A percentile compares a stretch with the other conserved stretches of the same genome.
Evolutionary conservation across 768 basidiomycete genomes (phyloP).

Genomic region (Tricholoma bakamatsutake): DNA sequence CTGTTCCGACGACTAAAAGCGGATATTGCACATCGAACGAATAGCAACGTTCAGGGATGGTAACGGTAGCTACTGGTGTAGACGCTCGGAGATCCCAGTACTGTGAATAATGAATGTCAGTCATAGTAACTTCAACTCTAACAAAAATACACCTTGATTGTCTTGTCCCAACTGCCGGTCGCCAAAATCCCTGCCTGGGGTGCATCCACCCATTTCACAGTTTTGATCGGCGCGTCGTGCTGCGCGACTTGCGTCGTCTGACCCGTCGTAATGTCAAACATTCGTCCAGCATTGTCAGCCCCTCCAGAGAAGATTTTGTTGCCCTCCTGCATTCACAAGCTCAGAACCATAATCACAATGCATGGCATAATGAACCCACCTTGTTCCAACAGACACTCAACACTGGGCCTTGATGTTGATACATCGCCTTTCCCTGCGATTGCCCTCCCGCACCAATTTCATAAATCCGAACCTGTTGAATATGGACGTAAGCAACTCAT

Average conservation of each 20-base stretch:
- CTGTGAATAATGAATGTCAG: conserved; percentile 30
- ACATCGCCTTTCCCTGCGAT: conserved; percentile 87
- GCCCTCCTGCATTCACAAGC: conserved; percentile 58
- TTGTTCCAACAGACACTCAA: conserved; percentile 89
- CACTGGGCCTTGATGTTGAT: conserved; percentile 86
- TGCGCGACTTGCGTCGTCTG: conserved; percentile 79
- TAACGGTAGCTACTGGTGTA: conserved; percentile 71
- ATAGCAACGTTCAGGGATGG: conserved; percentile 89
- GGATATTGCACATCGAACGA: conserved; percentile 78
- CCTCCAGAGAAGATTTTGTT: conserved; percentile 89
- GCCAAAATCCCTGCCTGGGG: conserved; percentile 72
- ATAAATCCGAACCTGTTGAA: conserved; percentile 80
- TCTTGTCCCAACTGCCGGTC: conserved; percentile 98
- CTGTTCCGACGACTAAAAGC: conserved; percentile 88
- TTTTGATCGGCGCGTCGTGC: conserved; percentile 86
- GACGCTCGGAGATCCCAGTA: conserved; percentile 88
- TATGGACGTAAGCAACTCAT: conserved; percentile 9
- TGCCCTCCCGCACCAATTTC: conserved; percentile 79
- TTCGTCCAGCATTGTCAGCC: conserved; percentile 91
- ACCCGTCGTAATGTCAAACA: conserved; percentile 86
- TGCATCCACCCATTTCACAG: conserved; percentile 75
- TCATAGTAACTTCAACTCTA: neutral
- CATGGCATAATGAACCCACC: conserved; percentile 35
- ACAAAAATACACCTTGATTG: conserved; percentile 64
- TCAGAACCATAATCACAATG: neutral